These are phyloP conservation scores for Nasturtium officinale DNA, from an alignment of 345 rosid genomes.

Conservation along the genomic window DNA sequence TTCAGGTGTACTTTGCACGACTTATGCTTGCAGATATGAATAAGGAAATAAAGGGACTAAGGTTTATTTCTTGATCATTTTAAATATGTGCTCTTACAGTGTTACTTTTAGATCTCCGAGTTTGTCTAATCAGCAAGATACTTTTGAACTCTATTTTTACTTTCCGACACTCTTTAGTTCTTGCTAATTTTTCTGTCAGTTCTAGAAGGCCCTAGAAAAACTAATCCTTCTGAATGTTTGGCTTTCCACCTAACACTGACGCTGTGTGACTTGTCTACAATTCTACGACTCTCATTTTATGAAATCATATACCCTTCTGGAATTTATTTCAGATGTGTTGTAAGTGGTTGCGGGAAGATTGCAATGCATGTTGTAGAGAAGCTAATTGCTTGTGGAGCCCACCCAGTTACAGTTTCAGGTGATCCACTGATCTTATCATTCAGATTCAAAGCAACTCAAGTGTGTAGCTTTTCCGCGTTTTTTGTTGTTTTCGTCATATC, in stretches of 20 bases:
- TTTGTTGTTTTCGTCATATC: conserved; percentile 12
- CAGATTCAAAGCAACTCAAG: not conserved
- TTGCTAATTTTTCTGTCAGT: not conserved
- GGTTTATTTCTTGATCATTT: conserved; percentile 50
- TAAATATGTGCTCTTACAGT: conserved; percentile 7
- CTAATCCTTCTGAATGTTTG: not conserved
- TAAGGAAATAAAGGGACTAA: conserved; percentile 92
- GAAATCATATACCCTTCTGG: conserved; percentile 19
- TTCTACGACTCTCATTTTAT: conserved; percentile 16
- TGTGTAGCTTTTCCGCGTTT: not conserved
- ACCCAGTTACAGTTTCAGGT: conserved; percentile 94
- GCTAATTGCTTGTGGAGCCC: conserved; percentile 93
- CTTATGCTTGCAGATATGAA: conserved; percentile 94
- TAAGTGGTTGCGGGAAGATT: conserved; percentile 98
- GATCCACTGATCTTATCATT: conserved; percentile 14
- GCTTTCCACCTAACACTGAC: not conserved
- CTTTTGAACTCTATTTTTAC: not conserved
- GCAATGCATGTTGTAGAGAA: conserved; percentile 98
- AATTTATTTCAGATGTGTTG: conserved; percentile 68
- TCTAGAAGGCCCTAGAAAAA: not conserved
- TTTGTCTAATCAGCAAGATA: conserved; percentile 11
- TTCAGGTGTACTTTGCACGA: conserved; percentile 96
- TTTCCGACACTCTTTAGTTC: not conserved
- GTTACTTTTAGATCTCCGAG: not conserved
- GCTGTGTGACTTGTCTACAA: not conserved